Evolutionary conservation across 139 green algal genomes (phyloP), one percentile per base, ranked within the genome.

Genomic region (Tetradesmus lagerheimii): DNA sequence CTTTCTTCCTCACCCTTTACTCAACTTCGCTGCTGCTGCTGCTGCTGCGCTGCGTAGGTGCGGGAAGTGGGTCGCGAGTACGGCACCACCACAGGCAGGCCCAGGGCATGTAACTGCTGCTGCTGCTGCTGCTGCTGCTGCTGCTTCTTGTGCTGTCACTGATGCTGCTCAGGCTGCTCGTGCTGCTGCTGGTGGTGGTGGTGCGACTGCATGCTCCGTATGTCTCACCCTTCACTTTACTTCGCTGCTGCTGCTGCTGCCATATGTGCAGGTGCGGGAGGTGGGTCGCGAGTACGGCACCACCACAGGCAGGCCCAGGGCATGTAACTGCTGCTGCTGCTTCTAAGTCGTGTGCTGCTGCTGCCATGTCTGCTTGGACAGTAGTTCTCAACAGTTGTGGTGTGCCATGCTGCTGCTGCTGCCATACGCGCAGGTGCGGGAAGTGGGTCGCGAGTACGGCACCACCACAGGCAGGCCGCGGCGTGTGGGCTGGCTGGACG

Each of bases 401-500:
- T n/a, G n/a, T n/a, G n/a, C n/a, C n/a, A n/a, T 37, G 67, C 67
- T 78, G n/a, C 31, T 78, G n/a, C n/a, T 77, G 66, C 66, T 77
- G 27, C 29, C 38, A 25, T 9, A 12, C 1, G 1, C 29, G 12
- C 83, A 75, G 62, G 39, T 89, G 31, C 85, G 85, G 35, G 67
- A 91, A 81, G 77, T 94, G 25, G 94, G 94, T 0, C 95, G 92
- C 15, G 98, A 99, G 95, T 99, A 99, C 93, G 98, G 98, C 71
- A 99, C 98, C 53, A 99, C 98, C 85, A 99, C 98, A 0, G 98
- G 98, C 16, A 93, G 98, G 20, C 98, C 98, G 20, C 92, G 98
- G 27, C 94, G 98, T 37, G 97, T 99, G 50, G 98, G 98, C 41
- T 99, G 98, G 98, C 96, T 99, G 86, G 98, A 99, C 93, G 96